These are phyloP conservation scores for Coemansia sp. DNA, from an alignment of 192 early-diverging fungal species.

Conservation along the genomic window DNA sequence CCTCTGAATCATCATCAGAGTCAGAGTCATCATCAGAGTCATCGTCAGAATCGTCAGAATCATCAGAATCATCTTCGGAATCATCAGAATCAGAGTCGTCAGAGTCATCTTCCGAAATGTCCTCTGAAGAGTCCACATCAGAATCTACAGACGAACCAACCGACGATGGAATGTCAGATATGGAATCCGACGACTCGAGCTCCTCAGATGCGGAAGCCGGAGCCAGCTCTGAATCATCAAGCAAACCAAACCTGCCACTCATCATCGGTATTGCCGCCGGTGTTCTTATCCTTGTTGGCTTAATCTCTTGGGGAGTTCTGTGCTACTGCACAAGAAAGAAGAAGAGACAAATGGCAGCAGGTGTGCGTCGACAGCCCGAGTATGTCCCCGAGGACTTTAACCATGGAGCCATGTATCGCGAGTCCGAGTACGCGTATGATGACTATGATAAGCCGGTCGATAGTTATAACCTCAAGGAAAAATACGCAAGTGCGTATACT, in stretches of 20 bases:
- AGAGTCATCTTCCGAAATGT: not conserved
- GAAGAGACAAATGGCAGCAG: not conserved
- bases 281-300: conserved; percentile 16
- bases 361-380: not conserved
- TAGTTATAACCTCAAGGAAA: conserved; percentile 1
- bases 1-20: not conserved
- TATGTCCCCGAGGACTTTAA: not conserved
- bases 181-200: conserved; percentile 4
- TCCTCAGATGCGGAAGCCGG: not conserved
- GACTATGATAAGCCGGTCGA: not conserved
- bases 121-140: not conserved
- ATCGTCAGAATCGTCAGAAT: conserved; percentile 2
- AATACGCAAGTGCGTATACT: not conserved
- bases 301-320: conserved; percentile 29
- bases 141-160: conserved; percentile 9
- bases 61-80: conserved; percentile 5
- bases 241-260: conserved; percentile 1
- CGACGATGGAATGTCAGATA: not conserved
- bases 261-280: conserved; percentile 15
- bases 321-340: conserved; percentile 26
- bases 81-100: not conserved
- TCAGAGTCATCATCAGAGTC: not conserved
- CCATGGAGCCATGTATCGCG: not conserved
- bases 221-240: not conserved
- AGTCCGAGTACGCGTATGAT: not conserved